phyloP scores from a whole-genome alignment of 805 yeast genomes.

The Scheffersomyces amazonensis region DNA sequence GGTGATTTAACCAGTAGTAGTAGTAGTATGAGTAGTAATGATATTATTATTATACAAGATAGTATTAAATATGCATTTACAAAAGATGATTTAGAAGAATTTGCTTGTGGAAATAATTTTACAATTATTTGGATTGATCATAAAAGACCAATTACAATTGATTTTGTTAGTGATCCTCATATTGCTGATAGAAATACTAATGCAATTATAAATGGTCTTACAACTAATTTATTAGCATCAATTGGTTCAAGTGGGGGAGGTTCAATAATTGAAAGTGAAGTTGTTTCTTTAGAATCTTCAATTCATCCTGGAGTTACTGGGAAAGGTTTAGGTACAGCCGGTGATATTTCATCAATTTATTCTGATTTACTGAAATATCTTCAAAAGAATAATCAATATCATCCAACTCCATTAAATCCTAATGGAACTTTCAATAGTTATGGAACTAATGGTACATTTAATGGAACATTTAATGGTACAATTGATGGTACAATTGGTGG shows the following conservation, averaged over 20 bases:
- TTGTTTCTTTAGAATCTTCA: neutral
- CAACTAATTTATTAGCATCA: neutral
- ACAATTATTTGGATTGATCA: constrained; percentile 28
- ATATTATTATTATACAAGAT: constrained; percentile 1
- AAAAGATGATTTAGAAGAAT: constrained; percentile 14
- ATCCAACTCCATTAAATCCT: constrained; percentile 2
- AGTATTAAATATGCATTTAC: neutral
- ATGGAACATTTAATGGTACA: neutral
- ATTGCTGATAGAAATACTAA: neutral
- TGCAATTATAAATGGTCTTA: constrained; percentile 1
- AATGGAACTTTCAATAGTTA: constrained; percentile 1
- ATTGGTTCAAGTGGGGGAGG: neutral
- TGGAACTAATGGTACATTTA: constrained; percentile 1
- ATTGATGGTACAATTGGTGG: neutral
- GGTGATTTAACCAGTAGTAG: neutral
- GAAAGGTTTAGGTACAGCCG: constrained; percentile 37
- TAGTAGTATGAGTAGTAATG: neutral
- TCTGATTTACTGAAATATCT: constrained; percentile 23
- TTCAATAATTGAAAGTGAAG: neutral
- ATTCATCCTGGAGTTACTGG: constrained; percentile 4
- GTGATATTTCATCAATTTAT: constrained; percentile 40
- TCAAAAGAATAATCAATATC: constrained; percentile 1
- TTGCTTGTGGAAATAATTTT: constrained; percentile 23
- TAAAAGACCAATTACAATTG: neutral
- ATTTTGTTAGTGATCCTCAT: neutral